Base-by-base conservation (phyloP, 805 yeast genomes). In the Wickerhamiella shivajii region DNA sequence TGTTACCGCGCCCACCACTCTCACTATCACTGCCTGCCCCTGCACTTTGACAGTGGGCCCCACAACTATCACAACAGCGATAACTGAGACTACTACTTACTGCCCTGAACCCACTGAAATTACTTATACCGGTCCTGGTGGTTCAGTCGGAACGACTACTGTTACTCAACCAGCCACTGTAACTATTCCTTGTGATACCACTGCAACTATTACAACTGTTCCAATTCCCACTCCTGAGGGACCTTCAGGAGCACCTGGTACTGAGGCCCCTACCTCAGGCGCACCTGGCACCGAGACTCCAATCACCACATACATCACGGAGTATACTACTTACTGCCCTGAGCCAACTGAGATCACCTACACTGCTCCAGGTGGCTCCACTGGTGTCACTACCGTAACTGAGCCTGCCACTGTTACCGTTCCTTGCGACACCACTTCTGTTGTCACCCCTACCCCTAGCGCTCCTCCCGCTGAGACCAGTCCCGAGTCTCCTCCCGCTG, bases 11-110 rank as follows among this genome's bases (percentile, higher is more conserved):
- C 73, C 87, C 41, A 77, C 87, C 56, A 79, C 92, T 47, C 59
- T 80, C 50, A 79, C 90, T 57, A 67, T 79, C 70, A 77, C 92
- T 51, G 76, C 80, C 67, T 74, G 79, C 60, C 85, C 85, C 55
- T 80, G 93, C 67, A 77, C 87, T 55, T 51, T 72, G 52, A 66
- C 71, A 6, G 20, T 23, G 12, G 29, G 13, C 24, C 34, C 34
- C 16, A 25, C 6, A 10, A 26, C 16, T 15, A 20, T 18, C n/a
- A 26, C 20, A 16, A 40, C 38, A 21, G 38, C 38, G 37, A 29
- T 44, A 17, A 40, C 49, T n/a, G 47, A 39, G 2, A 38, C 41
- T 34, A 46, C 49, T 21, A 46, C 51, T 13, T 47, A 34, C 39
- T 47, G 52, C 45, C 41, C 48, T 17, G 38, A 33, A 31, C 44